Percentiles rank a stretch among this genome's conserved stretches.
phyloP scores from a whole-genome alignment of 106 monocot species.

The Dioscorea dumetorum region DNA sequence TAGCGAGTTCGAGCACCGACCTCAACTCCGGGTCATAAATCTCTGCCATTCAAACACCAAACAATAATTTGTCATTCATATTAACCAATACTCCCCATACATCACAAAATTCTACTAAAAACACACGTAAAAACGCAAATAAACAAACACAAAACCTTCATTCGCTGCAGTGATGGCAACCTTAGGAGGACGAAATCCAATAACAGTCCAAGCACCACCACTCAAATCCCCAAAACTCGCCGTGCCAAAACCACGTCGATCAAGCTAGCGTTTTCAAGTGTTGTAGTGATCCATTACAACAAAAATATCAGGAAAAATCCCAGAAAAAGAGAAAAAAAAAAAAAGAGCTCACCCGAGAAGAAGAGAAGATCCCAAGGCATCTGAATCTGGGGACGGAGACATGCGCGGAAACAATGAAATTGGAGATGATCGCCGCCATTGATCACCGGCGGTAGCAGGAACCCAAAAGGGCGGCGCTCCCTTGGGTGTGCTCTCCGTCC shows the following conservation, averaged over 20 bases:
- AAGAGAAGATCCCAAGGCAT: not conserved
- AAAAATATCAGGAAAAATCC: not conserved
- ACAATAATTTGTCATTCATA: not conserved
- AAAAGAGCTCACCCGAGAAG: conserved; percentile 13
- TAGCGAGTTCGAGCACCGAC: conserved; percentile 82
- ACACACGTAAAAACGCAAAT: not conserved
- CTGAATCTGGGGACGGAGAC: not conserved
- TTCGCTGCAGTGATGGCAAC: conserved; percentile 11
- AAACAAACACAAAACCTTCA: conserved; percentile 14
- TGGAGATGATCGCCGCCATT: not conserved
- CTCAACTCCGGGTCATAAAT: conserved; percentile 76
- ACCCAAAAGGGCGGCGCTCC: not conserved
- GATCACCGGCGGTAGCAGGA: not conserved
- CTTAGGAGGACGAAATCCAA: conserved; percentile 13
- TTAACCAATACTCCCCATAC: not conserved
- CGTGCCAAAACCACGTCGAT: not conserved
- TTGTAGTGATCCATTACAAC: not conserved
- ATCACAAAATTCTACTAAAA: too few relatives aligned
- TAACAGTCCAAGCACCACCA: not conserved
- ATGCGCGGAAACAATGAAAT: not conserved
- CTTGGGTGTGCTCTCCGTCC: too few relatives aligned
- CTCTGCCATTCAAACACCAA: conserved; percentile 17
- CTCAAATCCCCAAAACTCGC: not conserved
- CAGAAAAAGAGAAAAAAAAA: not conserved
- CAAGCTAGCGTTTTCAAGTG: not conserved